Base-by-base conservation (phyloP, 306 rosid species). In the Morella rubra region DNA sequence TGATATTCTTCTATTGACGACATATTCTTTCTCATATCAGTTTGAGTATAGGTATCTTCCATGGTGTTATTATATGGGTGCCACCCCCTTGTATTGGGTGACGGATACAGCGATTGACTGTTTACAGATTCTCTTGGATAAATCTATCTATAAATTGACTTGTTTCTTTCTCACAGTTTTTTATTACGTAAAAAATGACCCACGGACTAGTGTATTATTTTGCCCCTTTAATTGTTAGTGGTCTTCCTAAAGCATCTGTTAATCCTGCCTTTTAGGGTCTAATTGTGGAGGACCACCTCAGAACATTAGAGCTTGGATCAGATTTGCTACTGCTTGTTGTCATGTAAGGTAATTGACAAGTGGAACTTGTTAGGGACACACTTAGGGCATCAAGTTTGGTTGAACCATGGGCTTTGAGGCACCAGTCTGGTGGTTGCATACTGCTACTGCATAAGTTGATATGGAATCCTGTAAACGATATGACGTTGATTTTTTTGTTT, bases 221-320 rank as follows among this genome's bases (percentile, higher is more conserved):
- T 61, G n/a, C 62, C 50, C 46, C 70, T 44, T 62, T 71, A 47
- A 44, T 52, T 45, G 16, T 18, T 47, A 55, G n/a, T 53, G 32
- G 19, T 69, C 72, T 82, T 74, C 84, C 82, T 64, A 84, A 45
- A 69, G 40, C 73, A 61, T 41, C 65, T 42, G 71, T 40, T 55
- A 27, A 71, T 44, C 47, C 62, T 83, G 15, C 61, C 46, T 83
- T 80, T 52, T 81, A 90, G 98, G 82, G 85, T 92, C 97, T 80
- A 73, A 80, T 78, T 58, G 32, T 77, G 83, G 81, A 83, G 85
- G 88, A 69, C 93, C 97, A 24, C 88, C 92, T 68, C 97, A 86
- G 83, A 92, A 92, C 82, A 84, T 92, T 77, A 89, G 90, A 82
- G 82, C 84, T 61, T 94, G 97, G 97, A 20, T 90, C 86, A 89